These are phyloP conservation scores for Pyrenochaeta sp. DNA, from an alignment of 2,329 filamentous ascomycete species.

Conservation along the genomic window DNA sequence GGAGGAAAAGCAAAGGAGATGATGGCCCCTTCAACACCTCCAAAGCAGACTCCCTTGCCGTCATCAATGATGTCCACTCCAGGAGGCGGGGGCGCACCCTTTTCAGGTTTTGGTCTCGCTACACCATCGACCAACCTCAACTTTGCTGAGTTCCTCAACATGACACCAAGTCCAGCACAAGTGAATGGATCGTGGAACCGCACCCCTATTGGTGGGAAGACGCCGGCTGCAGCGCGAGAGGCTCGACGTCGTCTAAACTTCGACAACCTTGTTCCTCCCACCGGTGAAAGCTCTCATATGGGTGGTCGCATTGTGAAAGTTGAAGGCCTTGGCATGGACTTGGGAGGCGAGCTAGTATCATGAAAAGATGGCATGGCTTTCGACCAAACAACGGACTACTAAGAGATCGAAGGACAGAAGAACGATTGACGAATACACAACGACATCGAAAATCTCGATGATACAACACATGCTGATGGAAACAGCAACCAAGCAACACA, in stretches of 20 bases:
- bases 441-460: slow-evolving; percentile 22
- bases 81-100: slow-evolving; percentile 65
- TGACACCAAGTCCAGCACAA: slow-evolving; percentile 94
- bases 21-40: slow-evolving; percentile 62
- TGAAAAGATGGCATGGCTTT: slow-evolving; percentile 35
- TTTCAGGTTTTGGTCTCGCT: slow-evolving; percentile 68
- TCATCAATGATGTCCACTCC: slow-evolving; percentile 92
- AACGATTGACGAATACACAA: slow-evolving; percentile 33
- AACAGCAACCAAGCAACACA: slow-evolving; percentile 1
- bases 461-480: slow-evolving; percentile 9
- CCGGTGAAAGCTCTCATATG: slow-evolving; percentile 53
- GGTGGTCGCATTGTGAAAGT: slow-evolving; percentile 52
- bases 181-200: slow-evolving; percentile 70
- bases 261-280: slow-evolving; percentile 72
- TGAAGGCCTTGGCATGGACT: slow-evolving; percentile 68
- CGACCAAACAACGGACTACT: too few relatives aligned
- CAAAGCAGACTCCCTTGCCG: slow-evolving; percentile 67
- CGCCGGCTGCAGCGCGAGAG: slow-evolving; percentile 72
- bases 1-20: slow-evolving; percentile 54
- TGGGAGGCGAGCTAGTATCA: slow-evolving; percentile 69
- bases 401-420: too few relatives aligned
- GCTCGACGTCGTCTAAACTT: slow-evolving; percentile 82
- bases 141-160: slow-evolving; percentile 96
- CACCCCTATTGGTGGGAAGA: slow-evolving; percentile 68
- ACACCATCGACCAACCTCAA: slow-evolving; percentile 90